Percentiles rank a stretch among this genome's conserved stretches.
Evolutionary conservation across 2,329 filamentous ascomycete genomes (phyloP).

Genomic region (Colletotrichum horii): DNA sequence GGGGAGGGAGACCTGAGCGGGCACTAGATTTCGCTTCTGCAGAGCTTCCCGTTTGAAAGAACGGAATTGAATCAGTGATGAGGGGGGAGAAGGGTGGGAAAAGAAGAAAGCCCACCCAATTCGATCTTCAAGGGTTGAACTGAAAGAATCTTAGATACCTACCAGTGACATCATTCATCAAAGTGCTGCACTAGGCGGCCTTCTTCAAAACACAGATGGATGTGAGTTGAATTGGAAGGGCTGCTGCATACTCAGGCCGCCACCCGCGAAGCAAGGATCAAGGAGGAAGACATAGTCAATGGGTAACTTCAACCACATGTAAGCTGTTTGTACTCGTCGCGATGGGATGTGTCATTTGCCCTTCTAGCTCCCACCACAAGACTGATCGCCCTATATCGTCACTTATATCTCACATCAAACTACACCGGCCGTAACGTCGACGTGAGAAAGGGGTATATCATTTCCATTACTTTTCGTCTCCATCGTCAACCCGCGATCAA

Average conservation of each 20-base stretch:
- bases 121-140: background rate
- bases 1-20: no score
- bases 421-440: background rate
- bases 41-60: background rate
- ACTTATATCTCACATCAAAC: background rate
- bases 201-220: background rate
- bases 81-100: background rate
- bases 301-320: background rate
- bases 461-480: background rate
- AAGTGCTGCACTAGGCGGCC: background rate
- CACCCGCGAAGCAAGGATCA: background rate
- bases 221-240: background rate
- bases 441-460: constrained; percentile 1
- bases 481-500: constrained; percentile 13
- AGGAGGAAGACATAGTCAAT: background rate
- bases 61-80: background rate
- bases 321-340: background rate
- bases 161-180: background rate
- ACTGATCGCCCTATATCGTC: background rate
- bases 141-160: background rate
- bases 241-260: background rate
- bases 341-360: background rate
- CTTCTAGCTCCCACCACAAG: background rate
- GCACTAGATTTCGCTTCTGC: background rate
- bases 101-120: background rate